phyloP scores from a whole-genome alignment of 2,329 filamentous ascomycete genomes.

The Nothopassalora personata region DNA sequence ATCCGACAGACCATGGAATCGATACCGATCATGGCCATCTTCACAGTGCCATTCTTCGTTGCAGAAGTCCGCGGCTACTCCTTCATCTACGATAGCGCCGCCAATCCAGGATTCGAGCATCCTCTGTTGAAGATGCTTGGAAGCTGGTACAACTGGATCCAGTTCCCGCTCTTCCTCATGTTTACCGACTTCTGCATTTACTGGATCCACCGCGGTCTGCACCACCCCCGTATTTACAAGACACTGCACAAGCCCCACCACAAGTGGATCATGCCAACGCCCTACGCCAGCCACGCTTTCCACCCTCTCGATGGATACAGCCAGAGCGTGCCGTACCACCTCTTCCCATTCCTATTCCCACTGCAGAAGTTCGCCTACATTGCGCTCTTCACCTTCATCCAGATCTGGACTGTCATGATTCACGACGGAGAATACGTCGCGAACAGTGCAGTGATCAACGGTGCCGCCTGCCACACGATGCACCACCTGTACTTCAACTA shows the following conservation, averaged over 20 bases:
- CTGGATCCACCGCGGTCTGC: slow-evolving; percentile 81
- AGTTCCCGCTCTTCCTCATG: slow-evolving; percentile 81
- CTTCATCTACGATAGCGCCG: slow-evolving; percentile 72
- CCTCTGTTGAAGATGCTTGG: slow-evolving; percentile 27
- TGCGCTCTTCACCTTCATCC: slow-evolving; percentile 81
- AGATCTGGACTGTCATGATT: slow-evolving; percentile 95
- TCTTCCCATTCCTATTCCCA: slow-evolving; percentile 89
- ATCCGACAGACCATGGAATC: slow-evolving; percentile 72
- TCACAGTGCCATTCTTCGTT: slow-evolving; percentile 77
- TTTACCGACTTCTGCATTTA: slow-evolving; percentile 91
- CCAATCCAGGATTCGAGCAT: slow-evolving; percentile 27
- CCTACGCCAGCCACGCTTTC: slow-evolving; percentile 88
- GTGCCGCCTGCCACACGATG: slow-evolving; percentile 87
- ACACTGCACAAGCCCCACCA: slow-evolving; percentile 92
- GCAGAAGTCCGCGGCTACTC: slow-evolving; percentile 77
- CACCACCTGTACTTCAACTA: slow-evolving; percentile 85
- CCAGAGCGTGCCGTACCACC: slow-evolving; percentile 84
- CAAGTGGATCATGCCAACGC: slow-evolving; percentile 99
- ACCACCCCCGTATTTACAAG: slow-evolving; percentile 79
- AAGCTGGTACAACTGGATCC: slow-evolving; percentile 63
- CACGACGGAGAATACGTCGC: slow-evolving; percentile 92
- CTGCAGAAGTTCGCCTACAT: slow-evolving; percentile 88
- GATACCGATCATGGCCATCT: slow-evolving; percentile 75
- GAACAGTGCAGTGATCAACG: slow-evolving; percentile 87
- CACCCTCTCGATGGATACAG: slow-evolving; percentile 87